A percentile compares a stretch with the other conserved stretches of the same genome.
phyloP scores from a whole-genome alignment of 768 basidiomycete species.

The Ramaria sp. region DNA sequence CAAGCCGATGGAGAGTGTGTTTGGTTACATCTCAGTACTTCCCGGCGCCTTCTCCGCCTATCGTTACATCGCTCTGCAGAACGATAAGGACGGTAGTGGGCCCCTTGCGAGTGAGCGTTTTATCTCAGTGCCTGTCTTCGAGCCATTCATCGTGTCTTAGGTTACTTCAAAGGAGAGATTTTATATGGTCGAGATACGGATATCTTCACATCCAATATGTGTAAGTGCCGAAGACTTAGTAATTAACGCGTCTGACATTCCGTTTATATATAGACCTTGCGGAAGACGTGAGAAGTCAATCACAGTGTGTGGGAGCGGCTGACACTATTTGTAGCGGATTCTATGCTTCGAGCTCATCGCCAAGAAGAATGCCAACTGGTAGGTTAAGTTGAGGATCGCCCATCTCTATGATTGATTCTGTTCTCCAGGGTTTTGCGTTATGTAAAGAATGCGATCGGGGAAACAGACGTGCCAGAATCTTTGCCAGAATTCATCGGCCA shows the following conservation, averaged over 20 bases:
- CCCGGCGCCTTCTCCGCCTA: conserved; percentile 96
- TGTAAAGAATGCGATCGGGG: conserved; percentile 85
- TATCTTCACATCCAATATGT: conserved; percentile 96
- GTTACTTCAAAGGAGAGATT: conserved; percentile 92
- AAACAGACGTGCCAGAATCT: conserved; percentile 89
- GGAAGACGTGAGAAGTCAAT: conserved; percentile 54
- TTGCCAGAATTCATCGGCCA: conserved; percentile 92
- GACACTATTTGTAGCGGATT: conserved; percentile 49
- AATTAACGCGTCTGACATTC: not conserved
- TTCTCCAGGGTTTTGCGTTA: conserved; percentile 84
- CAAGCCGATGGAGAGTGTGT: conserved; percentile 80
- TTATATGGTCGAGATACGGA: conserved; percentile 77
- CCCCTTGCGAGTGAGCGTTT: conserved; percentile 46
- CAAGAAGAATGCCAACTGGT: conserved; percentile 73
- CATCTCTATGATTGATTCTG: conserved; percentile 22
- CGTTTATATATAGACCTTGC: conserved; percentile 54
- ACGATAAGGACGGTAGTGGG: conserved; percentile 69
- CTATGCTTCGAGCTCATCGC: conserved; percentile 75
- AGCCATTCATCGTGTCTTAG: not conserved
- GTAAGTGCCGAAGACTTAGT: conserved; percentile 30
- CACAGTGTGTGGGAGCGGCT: not conserved
- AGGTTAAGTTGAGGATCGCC: conserved; percentile 21
- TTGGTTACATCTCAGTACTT: conserved; percentile 94
- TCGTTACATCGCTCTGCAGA: conserved; percentile 82
- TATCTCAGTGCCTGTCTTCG: not conserved